Evolutionary conservation across 176 grass and related monocot species (phyloP).

Genomic region (Chrysopogon serrulatus): DNA sequence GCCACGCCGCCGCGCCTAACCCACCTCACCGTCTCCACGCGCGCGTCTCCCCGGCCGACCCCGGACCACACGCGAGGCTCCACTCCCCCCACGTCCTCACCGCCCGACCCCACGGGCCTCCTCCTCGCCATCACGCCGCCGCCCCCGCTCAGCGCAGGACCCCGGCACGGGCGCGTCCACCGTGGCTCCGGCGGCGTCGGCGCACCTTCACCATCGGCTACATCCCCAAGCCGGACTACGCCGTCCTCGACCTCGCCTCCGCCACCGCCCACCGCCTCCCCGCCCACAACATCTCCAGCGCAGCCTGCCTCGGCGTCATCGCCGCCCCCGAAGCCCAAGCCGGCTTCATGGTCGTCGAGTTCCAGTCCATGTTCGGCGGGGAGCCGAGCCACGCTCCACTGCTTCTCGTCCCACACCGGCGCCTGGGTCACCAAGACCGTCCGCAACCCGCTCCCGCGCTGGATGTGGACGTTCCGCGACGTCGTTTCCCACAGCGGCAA

Average conservation of each 20-base stretch:
- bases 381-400: neutral
- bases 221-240: neutral
- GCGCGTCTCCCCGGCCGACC: neutral
- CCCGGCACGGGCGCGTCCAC: neutral
- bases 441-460: neutral
- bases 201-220: neutral
- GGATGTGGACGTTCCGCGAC: neutral
- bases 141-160: neutral
- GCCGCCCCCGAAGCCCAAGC: neutral
- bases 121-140: neutral
- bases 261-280: neutral
- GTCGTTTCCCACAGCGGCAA: neutral
- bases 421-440: neutral
- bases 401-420: neutral
- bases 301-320: neutral
- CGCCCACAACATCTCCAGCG: neutral
- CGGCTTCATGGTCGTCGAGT: neutral
- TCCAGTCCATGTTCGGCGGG: neutral
- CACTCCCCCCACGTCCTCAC: neutral
- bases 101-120: neutral
- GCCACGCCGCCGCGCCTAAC: neutral
- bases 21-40: neutral
- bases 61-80: neutral
- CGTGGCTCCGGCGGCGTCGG: neutral
- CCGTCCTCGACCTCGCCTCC: neutral